Evolutionary conservation across 1,139 yeast genomes (phyloP).

Genomic region (Meyerozyma elateridarum): DNA sequence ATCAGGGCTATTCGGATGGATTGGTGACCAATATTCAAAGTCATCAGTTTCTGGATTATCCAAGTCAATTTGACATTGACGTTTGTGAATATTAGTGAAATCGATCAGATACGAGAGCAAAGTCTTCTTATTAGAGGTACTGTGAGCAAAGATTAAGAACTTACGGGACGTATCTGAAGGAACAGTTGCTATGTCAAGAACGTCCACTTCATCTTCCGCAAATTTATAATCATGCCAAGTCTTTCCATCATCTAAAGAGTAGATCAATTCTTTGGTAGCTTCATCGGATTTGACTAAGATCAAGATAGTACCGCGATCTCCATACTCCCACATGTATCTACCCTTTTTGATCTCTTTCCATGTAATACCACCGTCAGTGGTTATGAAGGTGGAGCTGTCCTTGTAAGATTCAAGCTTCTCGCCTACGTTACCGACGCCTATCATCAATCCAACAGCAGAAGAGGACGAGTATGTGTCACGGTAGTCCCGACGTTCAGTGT

Average conservation of each 20-base stretch:
- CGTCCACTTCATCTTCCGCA: slow-evolving; percentile 47
- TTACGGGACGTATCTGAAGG: slow-evolving; percentile 85
- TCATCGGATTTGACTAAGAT: slow-evolving; percentile 60
- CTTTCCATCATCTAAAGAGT: slow-evolving; percentile 76
- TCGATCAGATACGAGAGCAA: slow-evolving; percentile 54
- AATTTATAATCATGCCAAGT: slow-evolving; percentile 71
- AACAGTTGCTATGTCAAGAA: slow-evolving; percentile 79
- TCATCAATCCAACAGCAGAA: slow-evolving; percentile 81
- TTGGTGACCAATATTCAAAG: slow-evolving; percentile 79
- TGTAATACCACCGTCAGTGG: slow-evolving; percentile 83
- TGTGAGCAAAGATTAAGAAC: slow-evolving; percentile 48
- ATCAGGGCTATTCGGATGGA: slow-evolving; percentile 56
- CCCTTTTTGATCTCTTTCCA: slow-evolving; percentile 82
- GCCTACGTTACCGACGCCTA: slow-evolving; percentile 92
- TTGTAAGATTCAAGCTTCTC: slow-evolving; percentile 44
- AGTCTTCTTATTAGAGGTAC: slow-evolving; percentile 12
- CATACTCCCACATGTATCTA: slow-evolving; percentile 87
- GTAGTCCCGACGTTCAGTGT: slow-evolving; percentile 76
- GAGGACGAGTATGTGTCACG: slow-evolving; percentile 86
- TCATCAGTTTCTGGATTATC: slow-evolving; percentile 61
- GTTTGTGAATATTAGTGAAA: slow-evolving; percentile 56
- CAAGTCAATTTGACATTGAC: slow-evolving; percentile 69
- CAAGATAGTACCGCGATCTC: slow-evolving; percentile 87
- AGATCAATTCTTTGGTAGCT: slow-evolving; percentile 54
- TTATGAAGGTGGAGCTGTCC: slow-evolving; percentile 65